These are phyloP conservation scores for Citrullus colocynthis DNA, from an alignment of 306 rosid species.

Conservation along the genomic window DNA sequence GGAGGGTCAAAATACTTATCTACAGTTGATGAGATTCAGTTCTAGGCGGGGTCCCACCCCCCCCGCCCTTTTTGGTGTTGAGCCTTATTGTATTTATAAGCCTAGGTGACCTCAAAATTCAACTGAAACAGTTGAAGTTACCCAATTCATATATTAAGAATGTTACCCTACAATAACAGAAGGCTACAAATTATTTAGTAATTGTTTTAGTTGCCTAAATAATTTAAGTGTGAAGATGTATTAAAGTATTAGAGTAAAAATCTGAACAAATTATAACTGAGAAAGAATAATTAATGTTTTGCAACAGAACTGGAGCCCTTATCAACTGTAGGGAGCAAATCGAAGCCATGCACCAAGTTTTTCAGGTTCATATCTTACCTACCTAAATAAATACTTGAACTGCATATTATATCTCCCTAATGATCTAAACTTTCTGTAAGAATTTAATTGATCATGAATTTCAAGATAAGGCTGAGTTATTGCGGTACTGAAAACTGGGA, in stretches of 20 bases:
- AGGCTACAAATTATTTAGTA: conserved; percentile 4
- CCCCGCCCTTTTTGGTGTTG: neutral
- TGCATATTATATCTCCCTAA: conserved; percentile 17
- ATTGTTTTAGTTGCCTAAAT: neutral
- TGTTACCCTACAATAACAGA: neutral
- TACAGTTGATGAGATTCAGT: neutral
- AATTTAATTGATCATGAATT: conserved; percentile 17
- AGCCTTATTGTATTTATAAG: neutral
- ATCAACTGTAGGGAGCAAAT: conserved; percentile 99
- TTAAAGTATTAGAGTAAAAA: conserved; percentile 33
- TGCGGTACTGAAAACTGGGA: conserved; percentile 30
- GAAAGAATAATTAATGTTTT: conserved; percentile 68
- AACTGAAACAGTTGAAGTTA: neutral
- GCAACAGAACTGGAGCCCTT: conserved; percentile 85
- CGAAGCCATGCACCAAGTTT: conserved; percentile 99
- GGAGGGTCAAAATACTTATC: neutral
- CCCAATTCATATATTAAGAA: neutral
- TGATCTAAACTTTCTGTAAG: conserved; percentile 16
- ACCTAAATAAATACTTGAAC: conserved; percentile 32
- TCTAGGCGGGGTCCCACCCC: neutral
- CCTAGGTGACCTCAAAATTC: neutral
- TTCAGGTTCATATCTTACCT: conserved; percentile 92
- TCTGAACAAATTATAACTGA: conserved; percentile 43
- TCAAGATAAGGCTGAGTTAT: conserved; percentile 21
- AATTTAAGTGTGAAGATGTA: neutral